Conservation (phyloP, 495 filamentous ascomycete genomes). For the Podospora tetraspora region DNA sequence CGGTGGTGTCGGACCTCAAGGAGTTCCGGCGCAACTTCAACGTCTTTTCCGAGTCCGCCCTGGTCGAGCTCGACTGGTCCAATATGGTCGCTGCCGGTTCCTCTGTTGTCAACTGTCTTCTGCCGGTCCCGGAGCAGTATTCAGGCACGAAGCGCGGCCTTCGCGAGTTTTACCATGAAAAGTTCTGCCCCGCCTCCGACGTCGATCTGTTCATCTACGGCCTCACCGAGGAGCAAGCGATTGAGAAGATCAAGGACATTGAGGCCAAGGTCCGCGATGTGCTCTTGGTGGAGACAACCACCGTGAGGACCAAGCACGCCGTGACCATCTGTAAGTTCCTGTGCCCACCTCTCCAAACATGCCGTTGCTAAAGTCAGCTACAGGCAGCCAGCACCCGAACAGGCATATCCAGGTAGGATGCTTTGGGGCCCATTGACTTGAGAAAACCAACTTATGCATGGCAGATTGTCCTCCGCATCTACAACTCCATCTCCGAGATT, state of each 20-base stretch:
- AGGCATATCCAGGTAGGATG: conserved; percentile 60
- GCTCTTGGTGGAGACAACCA: conserved; percentile 69
- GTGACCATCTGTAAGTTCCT: conserved; percentile 59
- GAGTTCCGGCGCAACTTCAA: conserved; percentile 73
- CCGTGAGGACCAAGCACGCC: conserved; percentile 73
- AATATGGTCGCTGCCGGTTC: conserved; percentile 75
- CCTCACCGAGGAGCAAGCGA: conserved; percentile 62
- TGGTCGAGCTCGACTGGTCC: conserved; percentile 63
- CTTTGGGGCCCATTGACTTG: background rate
- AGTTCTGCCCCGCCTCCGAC: conserved; percentile 74
- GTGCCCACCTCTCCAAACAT: background rate
- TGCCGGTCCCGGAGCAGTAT: conserved; percentile 64
- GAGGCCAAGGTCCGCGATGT: conserved; percentile 63
- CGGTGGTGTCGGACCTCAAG: conserved; percentile 56
- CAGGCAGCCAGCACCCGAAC: conserved; percentile 70
- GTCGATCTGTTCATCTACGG: conserved; percentile 82
- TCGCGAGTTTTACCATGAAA: conserved; percentile 72
- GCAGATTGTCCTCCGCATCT: conserved; percentile 79
- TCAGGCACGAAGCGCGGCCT: conserved; percentile 57
- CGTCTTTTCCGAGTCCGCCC: conserved; percentile 65
- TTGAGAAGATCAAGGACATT: conserved; percentile 78
- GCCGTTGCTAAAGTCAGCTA: conserved; percentile 6
- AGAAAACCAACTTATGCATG: conserved; percentile 7
- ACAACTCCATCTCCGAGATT: conserved; percentile 74
- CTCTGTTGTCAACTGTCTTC: conserved; percentile 65